A percentile compares a stretch with the other conserved stretches of the same genome.
These are phyloP conservation scores for Aureobasidium uvarum DNA, from an alignment of 2,329 filamentous ascomycete genomes.

Conservation along the genomic window DNA sequence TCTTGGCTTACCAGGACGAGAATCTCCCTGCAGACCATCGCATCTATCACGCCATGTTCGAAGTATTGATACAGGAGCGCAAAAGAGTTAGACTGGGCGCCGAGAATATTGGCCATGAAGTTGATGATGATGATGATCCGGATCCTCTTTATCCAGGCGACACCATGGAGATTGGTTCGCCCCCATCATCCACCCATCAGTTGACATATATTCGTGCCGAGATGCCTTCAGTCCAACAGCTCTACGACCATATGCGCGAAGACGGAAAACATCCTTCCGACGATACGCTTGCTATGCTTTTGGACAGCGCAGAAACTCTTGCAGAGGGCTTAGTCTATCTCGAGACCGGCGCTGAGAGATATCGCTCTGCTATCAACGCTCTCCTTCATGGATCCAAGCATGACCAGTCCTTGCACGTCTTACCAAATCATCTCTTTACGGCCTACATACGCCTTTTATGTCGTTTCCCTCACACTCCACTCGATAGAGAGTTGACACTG, in stretches of 20 bases:
- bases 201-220: slow-evolving; percentile 62
- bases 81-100: slow-evolving; percentile 27
- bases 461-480: slow-evolving; percentile 42
- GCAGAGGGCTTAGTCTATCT: slow-evolving; percentile 53
- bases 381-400: slow-evolving; percentile 29
- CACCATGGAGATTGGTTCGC: slow-evolving; percentile 53
- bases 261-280: slow-evolving; percentile 37
- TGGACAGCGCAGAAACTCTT: slow-evolving; percentile 54
- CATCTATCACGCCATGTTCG: slow-evolving; percentile 58
- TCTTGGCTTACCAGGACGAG: slow-evolving; percentile 55
- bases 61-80: slow-evolving; percentile 51
- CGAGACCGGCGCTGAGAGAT: slow-evolving; percentile 1
- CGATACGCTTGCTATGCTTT: slow-evolving; percentile 52
- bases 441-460: slow-evolving; percentile 56
- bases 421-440: slow-evolving; percentile 45
- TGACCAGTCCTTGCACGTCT: background rate
- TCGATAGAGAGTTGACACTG: slow-evolving; percentile 25
- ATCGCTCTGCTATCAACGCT: background rate
- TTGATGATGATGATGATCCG: slow-evolving; percentile 31
- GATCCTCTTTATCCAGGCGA: slow-evolving; percentile 57
- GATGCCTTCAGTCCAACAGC: slow-evolving; percentile 58
- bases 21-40: slow-evolving; percentile 39
- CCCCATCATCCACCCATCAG: slow-evolving; percentile 60
- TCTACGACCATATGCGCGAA: slow-evolving; percentile 60
- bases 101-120: slow-evolving; percentile 2